Evolutionary conservation across 2,329 filamentous ascomycete species (phyloP), one percentile per base, ranked within the genome.

Genomic region (Fusarium pseudograminearum): DNA sequence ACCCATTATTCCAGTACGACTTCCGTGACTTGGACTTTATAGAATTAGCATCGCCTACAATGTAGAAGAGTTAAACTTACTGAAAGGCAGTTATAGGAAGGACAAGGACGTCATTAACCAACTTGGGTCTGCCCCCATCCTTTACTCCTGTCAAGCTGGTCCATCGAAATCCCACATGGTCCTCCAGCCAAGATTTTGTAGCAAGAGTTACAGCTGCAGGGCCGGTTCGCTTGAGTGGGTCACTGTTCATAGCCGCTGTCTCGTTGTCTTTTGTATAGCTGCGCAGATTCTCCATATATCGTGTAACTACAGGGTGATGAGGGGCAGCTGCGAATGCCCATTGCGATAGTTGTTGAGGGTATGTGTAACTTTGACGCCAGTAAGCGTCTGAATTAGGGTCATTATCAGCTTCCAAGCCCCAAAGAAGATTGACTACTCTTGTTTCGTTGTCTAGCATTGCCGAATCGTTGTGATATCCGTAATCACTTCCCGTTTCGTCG

Each of bases 141-240:
- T 53, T 34, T 11, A 57, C 3, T 3, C 46, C 36, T n/a, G 55
- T 53, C 7, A 57, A n/a, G 22, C 55, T 57, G 9, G 55, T 6
- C 55, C 55, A 57, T 22, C 55, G 36, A 22, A 57, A 57, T 18
- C 18, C 36, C 5, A 30, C 28, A 2, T 18, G 1, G 5, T 34
- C 28, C 18, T 53, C 55, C 4, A 57, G 20, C 36, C 28, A 53
- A 6, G 46, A 42, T 15, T 57, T 53, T 12, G 55, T 42, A 14
- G 55, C 46, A 22, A 53, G 36, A 33, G 55, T 57, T 1, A 57
- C 55, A 34, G 55, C 46, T 28, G 55, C 55, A 34, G 55, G 55
- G 7, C 46, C 55, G n/a, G 55, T 57, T 22, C 55, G 38, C 15
- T 57, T 57, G 9, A 57, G 46, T 0, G 55, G 20, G 18, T 53